Conservation (phyloP, 2,329 filamentous ascomycete species). For the Cladosporium sp. region DNA sequence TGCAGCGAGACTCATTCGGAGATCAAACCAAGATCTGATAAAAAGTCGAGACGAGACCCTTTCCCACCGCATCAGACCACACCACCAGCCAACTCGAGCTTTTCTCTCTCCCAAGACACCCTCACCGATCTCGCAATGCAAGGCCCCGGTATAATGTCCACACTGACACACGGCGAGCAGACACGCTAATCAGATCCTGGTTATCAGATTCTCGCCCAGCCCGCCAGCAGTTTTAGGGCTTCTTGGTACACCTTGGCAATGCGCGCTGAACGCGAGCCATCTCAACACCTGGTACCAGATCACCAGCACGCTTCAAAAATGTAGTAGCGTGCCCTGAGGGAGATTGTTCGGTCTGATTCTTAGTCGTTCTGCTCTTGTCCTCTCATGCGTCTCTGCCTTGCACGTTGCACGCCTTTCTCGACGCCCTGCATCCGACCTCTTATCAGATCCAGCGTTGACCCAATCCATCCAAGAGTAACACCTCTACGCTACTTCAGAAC, state of each 20-base stretch:
- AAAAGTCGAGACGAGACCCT: not conserved
- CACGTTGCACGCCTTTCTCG: not conserved
- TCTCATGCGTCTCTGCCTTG: not conserved
- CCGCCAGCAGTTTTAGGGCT: slow-evolving; percentile 10
- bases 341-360: not conserved
- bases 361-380: not conserved
- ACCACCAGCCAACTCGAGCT: not conserved
- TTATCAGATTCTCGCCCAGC: slow-evolving; percentile 12
- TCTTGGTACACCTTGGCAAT: slow-evolving; percentile 11
- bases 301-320: not conserved
- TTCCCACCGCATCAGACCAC: not conserved
- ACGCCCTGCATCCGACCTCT: not conserved
- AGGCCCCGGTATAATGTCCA: not conserved
- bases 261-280: not conserved
- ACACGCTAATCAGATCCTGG: slow-evolving; percentile 12
- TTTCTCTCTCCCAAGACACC: not conserved
- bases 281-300: slow-evolving; percentile 6
- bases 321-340: not conserved
- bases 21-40: slow-evolving; percentile 11
- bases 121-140: slow-evolving; percentile 11
- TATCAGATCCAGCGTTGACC: not conserved
- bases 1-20: not conserved
- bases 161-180: not conserved
- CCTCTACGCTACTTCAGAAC: not conserved
- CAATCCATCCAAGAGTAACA: not conserved